phyloP scores from a whole-genome alignment of 805 yeast species.

The Candida insectorum region DNA sequence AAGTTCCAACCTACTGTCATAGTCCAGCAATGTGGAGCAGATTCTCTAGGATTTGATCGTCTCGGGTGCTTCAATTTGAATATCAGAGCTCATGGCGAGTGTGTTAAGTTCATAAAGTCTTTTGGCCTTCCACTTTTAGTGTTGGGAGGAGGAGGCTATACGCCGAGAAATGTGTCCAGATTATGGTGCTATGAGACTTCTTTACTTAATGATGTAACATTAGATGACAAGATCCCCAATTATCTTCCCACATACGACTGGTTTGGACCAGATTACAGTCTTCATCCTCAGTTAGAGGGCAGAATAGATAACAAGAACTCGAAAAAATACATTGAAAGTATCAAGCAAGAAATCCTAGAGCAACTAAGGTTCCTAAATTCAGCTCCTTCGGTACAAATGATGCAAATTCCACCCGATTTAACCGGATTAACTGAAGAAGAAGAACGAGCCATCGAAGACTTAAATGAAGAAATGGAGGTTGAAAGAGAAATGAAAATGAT shows the following conservation, averaged over 20 bases:
- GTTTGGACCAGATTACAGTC: slow-evolving; percentile 87
- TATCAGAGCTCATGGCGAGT: slow-evolving; percentile 92
- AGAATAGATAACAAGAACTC: slow-evolving; percentile 81
- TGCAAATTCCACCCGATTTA: slow-evolving; percentile 74
- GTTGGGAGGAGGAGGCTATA: slow-evolving; percentile 97
- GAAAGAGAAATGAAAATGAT: slow-evolving; percentile 10
- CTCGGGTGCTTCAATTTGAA: slow-evolving; percentile 91
- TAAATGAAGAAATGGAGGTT: slow-evolving; percentile 29
- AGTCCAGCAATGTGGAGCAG: slow-evolving; percentile 97
- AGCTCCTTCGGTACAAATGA: slow-evolving; percentile 95
- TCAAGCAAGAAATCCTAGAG: slow-evolving; percentile 72
- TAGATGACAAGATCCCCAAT: slow-evolving; percentile 52
- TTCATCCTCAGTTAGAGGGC: slow-evolving; percentile 67
- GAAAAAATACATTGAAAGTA: slow-evolving; percentile 76
- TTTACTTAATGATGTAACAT: slow-evolving; percentile 58
- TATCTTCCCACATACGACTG: slow-evolving; percentile 72
- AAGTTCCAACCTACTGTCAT: slow-evolving; percentile 92
- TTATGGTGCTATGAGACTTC: slow-evolving; percentile 96
- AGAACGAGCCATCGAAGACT: slow-evolving; percentile 33
- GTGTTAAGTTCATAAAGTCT: slow-evolving; percentile 84
- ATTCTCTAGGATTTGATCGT: slow-evolving; percentile 88
- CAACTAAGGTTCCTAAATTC: slow-evolving; percentile 77
- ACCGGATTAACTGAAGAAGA: slow-evolving; percentile 43
- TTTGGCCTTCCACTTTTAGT: slow-evolving; percentile 90
- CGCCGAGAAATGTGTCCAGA: slow-evolving; percentile 91